These are phyloP conservation scores for Collybiopsis confluens DNA, from an alignment of 768 basidiomycete genomes.

Conservation along the genomic window DNA sequence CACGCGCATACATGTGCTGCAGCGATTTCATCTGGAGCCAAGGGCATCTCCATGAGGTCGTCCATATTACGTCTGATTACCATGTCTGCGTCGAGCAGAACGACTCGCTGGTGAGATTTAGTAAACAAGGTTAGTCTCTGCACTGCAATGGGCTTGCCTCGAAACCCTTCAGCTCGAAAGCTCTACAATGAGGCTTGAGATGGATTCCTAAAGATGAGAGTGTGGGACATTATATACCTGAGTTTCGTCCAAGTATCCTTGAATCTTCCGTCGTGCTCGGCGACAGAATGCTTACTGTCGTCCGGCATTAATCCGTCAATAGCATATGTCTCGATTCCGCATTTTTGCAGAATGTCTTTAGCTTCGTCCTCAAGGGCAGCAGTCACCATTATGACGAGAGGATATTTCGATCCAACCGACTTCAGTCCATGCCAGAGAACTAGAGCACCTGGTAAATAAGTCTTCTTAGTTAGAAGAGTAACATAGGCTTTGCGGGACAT, in stretches of 20 bases:
- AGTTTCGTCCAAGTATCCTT: slow-evolving; percentile 72
- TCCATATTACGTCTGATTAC: slow-evolving; percentile 81
- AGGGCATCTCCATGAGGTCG: slow-evolving; percentile 53
- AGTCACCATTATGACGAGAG: slow-evolving; percentile 78
- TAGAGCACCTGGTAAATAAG: slow-evolving; percentile 59
- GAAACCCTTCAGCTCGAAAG: slow-evolving; percentile 64
- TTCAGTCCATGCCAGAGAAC: slow-evolving; percentile 56
- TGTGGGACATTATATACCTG: slow-evolving; percentile 27
- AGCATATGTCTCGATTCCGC: slow-evolving; percentile 53
- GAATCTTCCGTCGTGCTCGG: slow-evolving; percentile 49
- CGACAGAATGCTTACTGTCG: slow-evolving; percentile 34
- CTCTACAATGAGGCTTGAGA: slow-evolving; percentile 25
- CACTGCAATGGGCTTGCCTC: slow-evolving; percentile 42
- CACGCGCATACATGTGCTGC: slow-evolving; percentile 91
- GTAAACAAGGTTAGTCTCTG: not conserved
- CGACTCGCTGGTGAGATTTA: slow-evolving; percentile 50
- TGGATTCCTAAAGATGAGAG: too few relatives aligned
- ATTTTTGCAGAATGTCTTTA: slow-evolving; percentile 45
- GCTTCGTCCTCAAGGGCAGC: slow-evolving; percentile 47
- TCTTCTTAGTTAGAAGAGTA: slow-evolving; percentile 39
- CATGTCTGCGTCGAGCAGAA: slow-evolving; percentile 89
- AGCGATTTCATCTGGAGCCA: slow-evolving; percentile 73
- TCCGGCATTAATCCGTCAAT: slow-evolving; percentile 56
- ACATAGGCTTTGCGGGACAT: slow-evolving; percentile 36
- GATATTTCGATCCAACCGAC: slow-evolving; percentile 56